phyloP scores from a whole-genome alignment of 805 yeast genomes.

The Sugiyamaella mastotermitis region DNA sequence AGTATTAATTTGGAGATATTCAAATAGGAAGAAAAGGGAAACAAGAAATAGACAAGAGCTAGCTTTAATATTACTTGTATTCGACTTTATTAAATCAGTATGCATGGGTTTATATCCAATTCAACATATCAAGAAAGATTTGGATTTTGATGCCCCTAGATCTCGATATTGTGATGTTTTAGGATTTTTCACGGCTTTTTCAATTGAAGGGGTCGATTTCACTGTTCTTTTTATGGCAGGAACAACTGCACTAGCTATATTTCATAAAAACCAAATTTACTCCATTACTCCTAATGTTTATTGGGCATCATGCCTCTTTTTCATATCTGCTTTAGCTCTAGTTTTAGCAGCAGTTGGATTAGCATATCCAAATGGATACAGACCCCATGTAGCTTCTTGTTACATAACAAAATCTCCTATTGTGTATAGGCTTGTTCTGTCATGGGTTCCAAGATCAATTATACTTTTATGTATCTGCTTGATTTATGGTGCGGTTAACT shows the following conservation, averaged over 20 bases:
- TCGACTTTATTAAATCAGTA: constrained; percentile 68
- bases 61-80: constrained; percentile 55
- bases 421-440: constrained; percentile 65
- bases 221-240: constrained; percentile 76
- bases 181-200: constrained; percentile 74
- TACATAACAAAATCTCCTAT: constrained; percentile 62
- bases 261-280: constrained; percentile 29
- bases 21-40: not conserved
- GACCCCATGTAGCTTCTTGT: constrained; percentile 50
- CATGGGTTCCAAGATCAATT: constrained; percentile 76
- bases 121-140: constrained; percentile 32
- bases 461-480: constrained; percentile 54
- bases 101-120: constrained; percentile 61
- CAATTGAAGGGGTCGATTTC: constrained; percentile 79
- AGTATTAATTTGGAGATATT: constrained; percentile 16
- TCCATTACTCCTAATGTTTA: not conserved
- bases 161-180: constrained; percentile 53
- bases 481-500: constrained; percentile 64
- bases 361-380: constrained; percentile 46
- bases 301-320: constrained; percentile 36
- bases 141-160: constrained; percentile 36
- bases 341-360: constrained; percentile 54
- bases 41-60: constrained; percentile 38
- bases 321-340: constrained; percentile 48
- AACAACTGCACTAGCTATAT: constrained; percentile 69